Conservation (phyloP, 73 alveolate genomes). For the Diophrys appendiculata region DNA sequence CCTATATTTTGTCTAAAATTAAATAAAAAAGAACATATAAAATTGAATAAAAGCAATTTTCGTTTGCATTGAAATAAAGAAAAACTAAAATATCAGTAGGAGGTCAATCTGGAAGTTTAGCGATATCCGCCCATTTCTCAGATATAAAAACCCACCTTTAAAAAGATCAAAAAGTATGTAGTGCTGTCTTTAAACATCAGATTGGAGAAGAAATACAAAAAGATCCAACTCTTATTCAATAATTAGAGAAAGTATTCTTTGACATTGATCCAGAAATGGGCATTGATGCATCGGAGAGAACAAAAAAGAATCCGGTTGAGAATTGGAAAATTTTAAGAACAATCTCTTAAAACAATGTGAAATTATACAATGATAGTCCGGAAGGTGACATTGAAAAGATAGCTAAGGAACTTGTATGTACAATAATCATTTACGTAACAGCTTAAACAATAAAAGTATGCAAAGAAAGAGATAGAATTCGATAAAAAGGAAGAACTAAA, state of each 20-base stretch:
- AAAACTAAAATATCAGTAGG: no score
- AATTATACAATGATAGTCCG: background rate
- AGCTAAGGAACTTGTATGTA: slow-evolving; percentile 6
- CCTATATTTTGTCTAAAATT: background rate
- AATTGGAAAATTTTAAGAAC: slow-evolving; percentile 6
- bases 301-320: slow-evolving; percentile 11
- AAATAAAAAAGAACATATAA: background rate
- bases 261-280: slow-evolving; percentile 41
- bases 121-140: no score
- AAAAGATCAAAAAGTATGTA: no score
- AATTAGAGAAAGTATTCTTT: slow-evolving; percentile 21
- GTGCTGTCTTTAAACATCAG: no score
- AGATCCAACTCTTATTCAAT: background rate
- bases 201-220: no score
- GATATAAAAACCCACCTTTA: no score
- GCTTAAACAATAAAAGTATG: no score
- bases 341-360: slow-evolving; percentile 21
- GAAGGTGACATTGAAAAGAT: slow-evolving; percentile 24
- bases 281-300: slow-evolving; percentile 13
- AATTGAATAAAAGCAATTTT: no score
- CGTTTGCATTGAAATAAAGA: no score
- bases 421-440: no score
- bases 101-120: no score
- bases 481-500: background rate
- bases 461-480: background rate